Percentiles rank a stretch among this genome's conserved stretches.
Conservation (phyloP, 495 filamentous ascomycete species). For the Gamarada debralockiae region DNA sequence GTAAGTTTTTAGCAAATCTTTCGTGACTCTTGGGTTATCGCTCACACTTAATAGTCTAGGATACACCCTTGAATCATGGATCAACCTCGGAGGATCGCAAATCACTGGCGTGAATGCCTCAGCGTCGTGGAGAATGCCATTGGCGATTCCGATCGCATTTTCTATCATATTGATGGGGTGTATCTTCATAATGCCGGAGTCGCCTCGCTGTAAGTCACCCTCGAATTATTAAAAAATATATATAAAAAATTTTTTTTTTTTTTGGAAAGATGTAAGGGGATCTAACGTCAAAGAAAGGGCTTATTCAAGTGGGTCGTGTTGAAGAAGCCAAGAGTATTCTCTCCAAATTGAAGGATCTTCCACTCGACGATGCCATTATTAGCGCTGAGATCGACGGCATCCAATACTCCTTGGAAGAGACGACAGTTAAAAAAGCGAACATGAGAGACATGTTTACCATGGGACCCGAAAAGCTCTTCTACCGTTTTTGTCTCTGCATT, state of each 20-base stretch:
- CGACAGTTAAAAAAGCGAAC: background rate
- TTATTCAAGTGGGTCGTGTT: too few species aligned
- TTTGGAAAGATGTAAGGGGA: slow-evolving; percentile 49
- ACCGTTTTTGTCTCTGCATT: slow-evolving; percentile 26
- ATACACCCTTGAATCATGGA: too few species aligned
- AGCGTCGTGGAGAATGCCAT: slow-evolving; percentile 59
- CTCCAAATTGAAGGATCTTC: background rate
- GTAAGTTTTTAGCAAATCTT: too few species aligned
- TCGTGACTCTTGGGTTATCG: slow-evolving; percentile 35
- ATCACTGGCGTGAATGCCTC: slow-evolving; percentile 7
- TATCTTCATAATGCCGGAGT: slow-evolving; percentile 63
- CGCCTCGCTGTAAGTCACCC: too few species aligned
- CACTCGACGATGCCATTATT: background rate
- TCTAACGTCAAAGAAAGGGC: too few species aligned
- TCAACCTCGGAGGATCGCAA: slow-evolving; percentile 38
- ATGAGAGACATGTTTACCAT: background rate
- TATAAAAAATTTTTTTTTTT: too few species aligned
- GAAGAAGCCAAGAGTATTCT: slow-evolving; percentile 45
- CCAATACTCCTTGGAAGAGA: background rate
- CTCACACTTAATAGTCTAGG: slow-evolving; percentile 33
- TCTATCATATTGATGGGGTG: slow-evolving; percentile 45
- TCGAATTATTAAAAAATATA: too few species aligned
- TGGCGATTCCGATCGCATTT: slow-evolving; percentile 66
- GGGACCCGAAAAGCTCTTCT: background rate
- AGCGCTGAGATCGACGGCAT: background rate